Base-by-base conservation (phyloP, 192 early-diverging fungal species). In the Podila clonocystis region DNA sequence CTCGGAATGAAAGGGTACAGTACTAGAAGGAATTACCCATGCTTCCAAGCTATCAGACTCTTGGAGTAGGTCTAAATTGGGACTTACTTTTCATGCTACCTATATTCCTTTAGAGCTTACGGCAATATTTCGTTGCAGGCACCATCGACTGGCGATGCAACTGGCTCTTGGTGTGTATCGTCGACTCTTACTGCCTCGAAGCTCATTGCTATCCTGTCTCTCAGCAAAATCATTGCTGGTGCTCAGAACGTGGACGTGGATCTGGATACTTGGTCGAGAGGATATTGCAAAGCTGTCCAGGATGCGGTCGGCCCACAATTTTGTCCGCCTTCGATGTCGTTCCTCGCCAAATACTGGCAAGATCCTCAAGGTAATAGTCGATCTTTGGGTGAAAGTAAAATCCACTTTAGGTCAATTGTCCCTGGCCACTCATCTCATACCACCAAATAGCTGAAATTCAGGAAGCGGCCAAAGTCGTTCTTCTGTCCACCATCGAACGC, bases 321-420 rank as follows among this genome's bases (percentile, higher is more conserved):
- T 70, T 80, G 84, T 34, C 76, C 78, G 13, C 90, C 95, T 1
- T 94, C 92, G 0, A 82, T 96, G 29, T 87, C 94, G 12, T 91
- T 87, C 62, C 76, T 95, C 13, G 88, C 89, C 34, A 95, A 93
- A 77, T 95, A 92, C 63, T 96, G 94, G 91, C 94, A 95, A 73
- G 95, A 96, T 84, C 85, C 93, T 17, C 84, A 90, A 68, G 85
- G 94, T 95, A 72, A 67, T 36, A 34, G 7, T 31, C 11, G 9
- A n/a, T n/a, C 55, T 7, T 4, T 22, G 30, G 19, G 31, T 50
- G 84, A 11, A 8, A 4, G 22, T 70, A 19, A 0, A 26, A 19
- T 28, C 1, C 29, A 31, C 0, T 41, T 59, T 11, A 17, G 20
- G 36, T 45, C 48, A 13, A 8, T 49, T 31, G 20, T 36, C 0